Percentiles rank a stretch among this genome's conserved stretches.
Evolutionary conservation across 2,329 filamentous ascomycete genomes (phyloP).

Genomic region (Apiospora koreana): DNA sequence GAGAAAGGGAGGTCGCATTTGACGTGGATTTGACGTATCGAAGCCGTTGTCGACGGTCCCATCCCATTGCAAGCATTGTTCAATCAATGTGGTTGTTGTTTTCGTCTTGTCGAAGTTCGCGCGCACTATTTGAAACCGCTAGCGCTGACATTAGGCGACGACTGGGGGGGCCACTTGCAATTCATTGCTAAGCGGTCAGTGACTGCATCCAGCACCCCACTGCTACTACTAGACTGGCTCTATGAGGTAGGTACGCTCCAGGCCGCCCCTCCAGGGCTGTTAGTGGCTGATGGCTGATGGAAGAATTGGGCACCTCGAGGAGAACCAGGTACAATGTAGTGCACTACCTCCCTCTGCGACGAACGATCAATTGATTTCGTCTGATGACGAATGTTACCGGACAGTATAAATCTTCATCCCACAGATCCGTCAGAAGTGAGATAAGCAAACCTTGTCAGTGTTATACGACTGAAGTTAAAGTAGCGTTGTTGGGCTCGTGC

Average conservation of each 20-base stretch:
- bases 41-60: neutral
- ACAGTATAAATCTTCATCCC: too few species aligned
- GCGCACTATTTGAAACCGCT: neutral
- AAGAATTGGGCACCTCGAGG: neutral
- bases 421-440: too few species aligned
- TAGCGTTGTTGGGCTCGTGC: neutral
- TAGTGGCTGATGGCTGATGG: neutral
- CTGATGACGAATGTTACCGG: too few species aligned
- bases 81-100: neutral
- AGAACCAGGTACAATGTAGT: neutral
- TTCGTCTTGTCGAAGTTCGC: neutral
- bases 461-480: neutral
- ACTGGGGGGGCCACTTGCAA: neutral
- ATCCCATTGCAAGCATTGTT: conserved; percentile 3
- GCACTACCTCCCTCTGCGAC: neutral
- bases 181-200: neutral
- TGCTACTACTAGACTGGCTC: neutral
- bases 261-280: neutral
- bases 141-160: neutral
- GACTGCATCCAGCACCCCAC: neutral
- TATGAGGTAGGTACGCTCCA: neutral
- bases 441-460: too few species aligned
- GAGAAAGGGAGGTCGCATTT: neutral
- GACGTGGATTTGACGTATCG: neutral
- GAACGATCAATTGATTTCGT: too few species aligned